Evolutionary conservation across 2,329 filamentous ascomycete species (phyloP).

Genomic region (Pseudonectria buxi): DNA sequence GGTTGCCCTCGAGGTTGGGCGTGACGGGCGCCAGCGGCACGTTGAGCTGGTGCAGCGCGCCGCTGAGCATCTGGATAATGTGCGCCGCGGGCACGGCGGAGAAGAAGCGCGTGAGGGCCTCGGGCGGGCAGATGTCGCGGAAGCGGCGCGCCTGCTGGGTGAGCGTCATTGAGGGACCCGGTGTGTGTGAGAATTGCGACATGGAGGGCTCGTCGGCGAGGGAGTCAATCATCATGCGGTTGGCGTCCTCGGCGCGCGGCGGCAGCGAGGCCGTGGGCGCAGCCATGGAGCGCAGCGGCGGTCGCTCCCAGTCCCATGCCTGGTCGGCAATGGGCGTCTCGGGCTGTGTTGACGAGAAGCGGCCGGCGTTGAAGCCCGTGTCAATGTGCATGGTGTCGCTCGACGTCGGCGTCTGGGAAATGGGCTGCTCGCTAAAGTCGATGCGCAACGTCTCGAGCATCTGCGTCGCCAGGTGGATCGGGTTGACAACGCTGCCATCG

Average conservation of each 20-base stretch:
- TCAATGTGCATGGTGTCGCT: slow-evolving; percentile 67
- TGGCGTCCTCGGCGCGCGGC: slow-evolving; percentile 25
- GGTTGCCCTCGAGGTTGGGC: slow-evolving; percentile 45
- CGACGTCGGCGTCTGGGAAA: slow-evolving; percentile 31
- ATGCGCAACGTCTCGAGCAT: slow-evolving; percentile 91
- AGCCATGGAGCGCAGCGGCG: slow-evolving; percentile 48
- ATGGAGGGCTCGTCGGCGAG: slow-evolving; percentile 81
- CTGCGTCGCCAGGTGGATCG: slow-evolving; percentile 79
- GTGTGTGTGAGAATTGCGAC: slow-evolving; percentile 76
- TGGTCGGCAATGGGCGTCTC: slow-evolving; percentile 68
- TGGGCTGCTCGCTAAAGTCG: slow-evolving; percentile 67
- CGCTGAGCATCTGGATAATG: slow-evolving; percentile 71
- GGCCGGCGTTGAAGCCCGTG: slow-evolving; percentile 33
- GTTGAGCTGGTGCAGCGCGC: slow-evolving; percentile 78
- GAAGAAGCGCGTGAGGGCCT: slow-evolving; percentile 87
- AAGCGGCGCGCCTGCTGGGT: slow-evolving; percentile 88
- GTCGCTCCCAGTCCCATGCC: slow-evolving; percentile 83
- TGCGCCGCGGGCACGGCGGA: slow-evolving; percentile 69
- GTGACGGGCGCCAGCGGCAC: slow-evolving; percentile 58
- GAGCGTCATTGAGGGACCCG: slow-evolving; percentile 71
- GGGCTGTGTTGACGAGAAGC: slow-evolving; percentile 77
- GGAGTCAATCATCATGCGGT: slow-evolving; percentile 47
- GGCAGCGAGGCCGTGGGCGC: slow-evolving; percentile 31
- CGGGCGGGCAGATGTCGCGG: slow-evolving; percentile 81
- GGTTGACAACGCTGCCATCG: slow-evolving; percentile 70